A percentile compares a stretch with the other conserved stretches of the same genome.
phyloP scores from a whole-genome alignment of 257 asterid species.

The Schizonepeta tenuifolia region DNA sequence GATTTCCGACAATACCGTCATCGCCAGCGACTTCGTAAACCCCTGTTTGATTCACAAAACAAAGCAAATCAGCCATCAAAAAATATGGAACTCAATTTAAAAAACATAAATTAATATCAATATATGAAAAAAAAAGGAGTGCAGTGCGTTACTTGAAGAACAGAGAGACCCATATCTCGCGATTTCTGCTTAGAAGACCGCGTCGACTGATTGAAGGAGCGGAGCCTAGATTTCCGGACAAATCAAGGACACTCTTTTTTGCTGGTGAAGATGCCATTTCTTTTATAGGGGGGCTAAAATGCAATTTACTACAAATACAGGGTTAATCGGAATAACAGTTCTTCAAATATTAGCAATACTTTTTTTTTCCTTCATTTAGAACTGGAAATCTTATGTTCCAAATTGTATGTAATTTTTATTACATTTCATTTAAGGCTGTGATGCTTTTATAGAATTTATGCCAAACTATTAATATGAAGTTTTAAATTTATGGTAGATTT shows the following conservation, averaged over 20 bases:
- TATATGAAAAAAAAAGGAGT: conserved; percentile 8
- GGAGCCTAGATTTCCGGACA: conserved; percentile 39
- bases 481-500: no score
- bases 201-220: conserved; percentile 16
- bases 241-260: conserved; percentile 27
- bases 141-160: conserved; percentile 45
- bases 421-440: not conserved
- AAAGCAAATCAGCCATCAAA: conserved; percentile 12
- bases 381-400: not conserved
- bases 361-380: not conserved
- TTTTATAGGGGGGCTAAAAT: conserved; percentile 31
- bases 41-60: conserved; percentile 52
- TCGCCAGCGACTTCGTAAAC: conserved; percentile 88
- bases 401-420: not conserved
- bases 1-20: conserved; percentile 91
- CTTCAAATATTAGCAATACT: not conserved
- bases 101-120: not conserved
- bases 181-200: conserved; percentile 9
- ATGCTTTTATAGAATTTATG: not conserved
- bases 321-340: not conserved
- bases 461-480: not conserved
- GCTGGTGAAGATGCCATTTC: not conserved
- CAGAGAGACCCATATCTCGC: conserved; percentile 46
- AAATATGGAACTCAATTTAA: not conserved
- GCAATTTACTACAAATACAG: conserved; percentile 20